A percentile compares a stretch with the other conserved stretches of the same genome.
These are phyloP conservation scores for Metarhizium robertsii DNA, from an alignment of 2,329 filamentous ascomycete species.

Conservation along the genomic window DNA sequence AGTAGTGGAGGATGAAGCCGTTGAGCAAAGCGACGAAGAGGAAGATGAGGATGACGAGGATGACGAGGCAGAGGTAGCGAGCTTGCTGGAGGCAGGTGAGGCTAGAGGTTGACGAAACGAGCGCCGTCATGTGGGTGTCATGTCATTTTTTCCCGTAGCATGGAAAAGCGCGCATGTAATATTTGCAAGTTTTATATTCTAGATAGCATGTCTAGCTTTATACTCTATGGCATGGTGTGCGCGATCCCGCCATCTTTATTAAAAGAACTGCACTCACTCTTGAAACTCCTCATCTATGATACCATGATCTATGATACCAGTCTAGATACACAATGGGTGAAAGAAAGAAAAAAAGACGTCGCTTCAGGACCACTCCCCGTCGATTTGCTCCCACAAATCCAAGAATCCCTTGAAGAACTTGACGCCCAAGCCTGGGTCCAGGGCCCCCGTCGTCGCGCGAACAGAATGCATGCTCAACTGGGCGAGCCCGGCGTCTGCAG, in stretches of 20 bases:
- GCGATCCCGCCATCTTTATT: too few relatives aligned
- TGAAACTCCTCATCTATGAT: too few relatives aligned
- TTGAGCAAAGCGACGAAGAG: conserved; percentile 22
- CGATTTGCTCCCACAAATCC: conserved; percentile 76
- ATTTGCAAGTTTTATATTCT: not conserved
- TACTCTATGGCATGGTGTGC: not conserved
- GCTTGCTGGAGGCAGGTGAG: conserved; percentile 7
- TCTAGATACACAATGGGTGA: too few relatives aligned
- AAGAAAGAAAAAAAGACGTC: too few relatives aligned
- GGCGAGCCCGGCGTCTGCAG: conserved; percentile 81
- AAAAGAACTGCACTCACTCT: too few relatives aligned
- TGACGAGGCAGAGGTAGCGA: conserved; percentile 8
- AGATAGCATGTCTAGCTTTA: not conserved
- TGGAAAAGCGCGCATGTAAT: not conserved
- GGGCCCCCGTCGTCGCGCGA: conserved; percentile 72
- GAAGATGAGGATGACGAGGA: conserved; percentile 17
- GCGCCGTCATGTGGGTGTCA: conserved; percentile 11
- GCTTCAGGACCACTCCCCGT: conserved; percentile 58
- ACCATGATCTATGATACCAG: too few relatives aligned
- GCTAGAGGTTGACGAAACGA: not conserved
- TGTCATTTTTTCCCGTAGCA: not conserved
- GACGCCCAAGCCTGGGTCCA: conserved; percentile 82
- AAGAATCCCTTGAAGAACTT: conserved; percentile 85
- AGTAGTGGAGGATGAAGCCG: conserved; percentile 14
- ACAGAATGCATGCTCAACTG: conserved; percentile 94